Evolutionary conservation across 306 rosid genomes (phyloP), one percentile per base, ranked within the genome.

Genomic region (Cyclanthera cordifolia): DNA sequence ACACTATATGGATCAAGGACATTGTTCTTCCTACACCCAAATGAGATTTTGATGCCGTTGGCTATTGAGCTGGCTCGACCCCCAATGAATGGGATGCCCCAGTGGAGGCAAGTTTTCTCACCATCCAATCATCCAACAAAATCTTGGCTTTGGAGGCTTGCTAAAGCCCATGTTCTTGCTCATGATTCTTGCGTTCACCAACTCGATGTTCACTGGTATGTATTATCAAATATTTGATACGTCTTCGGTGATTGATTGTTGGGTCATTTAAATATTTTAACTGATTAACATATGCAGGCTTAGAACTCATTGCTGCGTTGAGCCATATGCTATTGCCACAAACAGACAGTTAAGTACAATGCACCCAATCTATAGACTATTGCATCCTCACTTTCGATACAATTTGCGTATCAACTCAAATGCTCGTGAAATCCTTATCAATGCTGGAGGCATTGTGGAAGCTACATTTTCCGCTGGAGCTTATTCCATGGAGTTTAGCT

Each of bases 121-220:
- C 95, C 96, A 2, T 0, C 69, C 4, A 81, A 81, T 84, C 73
- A 92, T 55, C 70, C 96, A 11, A 92, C 97, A 1, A 82, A 63
- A 9, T 71, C 79, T 47, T 92, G 96, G 97, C 90, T 92, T 2
- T 91, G 97, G 97, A 84, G 95, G 69, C 55, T 91, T 2, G 97
- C 97, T 45, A 89, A 89, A 74, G 74, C 88, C 53, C 97, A 92
- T 71, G 85, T 87, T 58, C 87, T 87, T 67, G 87, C 97, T 45
- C 96, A 92, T 56, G 96, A 92, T 69, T 59, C 92, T 27, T 85
- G 92, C 37, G 67, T 75, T 78, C 96, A 92, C 70, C 96, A 92
- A 68, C 96, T 92, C 13, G 85, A 85, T 46, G 82, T 72, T 58
- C 97, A 92, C 52, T 92, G 95, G 95, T 88, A 80, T 14, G 3